Evolutionary conservation across 2,329 filamentous ascomycete species (phyloP), one percentile per base, ranked within the genome.

Genomic region (Trichoderma polysporum): DNA sequence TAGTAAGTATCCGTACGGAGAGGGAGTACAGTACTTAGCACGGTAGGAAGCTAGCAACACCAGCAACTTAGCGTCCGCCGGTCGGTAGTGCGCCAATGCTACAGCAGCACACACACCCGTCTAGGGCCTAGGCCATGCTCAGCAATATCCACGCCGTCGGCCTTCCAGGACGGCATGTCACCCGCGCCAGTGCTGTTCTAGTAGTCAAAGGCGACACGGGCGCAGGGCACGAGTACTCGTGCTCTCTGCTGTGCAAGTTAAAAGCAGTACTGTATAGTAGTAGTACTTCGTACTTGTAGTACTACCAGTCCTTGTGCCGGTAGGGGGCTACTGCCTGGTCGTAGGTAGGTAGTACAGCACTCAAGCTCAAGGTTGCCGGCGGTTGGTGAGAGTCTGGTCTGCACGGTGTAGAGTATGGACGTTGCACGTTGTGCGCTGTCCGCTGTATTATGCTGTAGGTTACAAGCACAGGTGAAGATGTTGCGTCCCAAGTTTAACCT

Each of bases 91-190:
- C 27, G 41, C 41, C 41, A 45, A 45, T 22, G 41, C n/a, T 19
- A 22, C 58, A 62, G 29, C 31, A 39, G 47, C 19, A 54, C 60
- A 63, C 49, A 49, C 60, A 63, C 60, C 47, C 25, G 27, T 35
- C 49, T 27, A 63, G 60, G 60, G 60, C 49, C 60, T 63, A 25
- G 49, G 35, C 60, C 35, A 35, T 9, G 59, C 41, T 53, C 61
- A 12, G 53, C 61, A 33, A 35, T 22, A 31, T 54, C 47, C 56
- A 54, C 57, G 56, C 56, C 45, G 56, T 66, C 58, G 54, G 62
- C 17, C 41, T 22, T 66, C 56, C 57, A 54, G 13, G 64, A 37
- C 56, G 64, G 64, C 56, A 66, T 60, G 64, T 61, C 64, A 61
- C 49, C 41, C 41, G 41, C 39, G 64, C 47, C 49, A 54, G 64